Base-by-base conservation (phyloP, 192 early-diverging fungal genomes). In the Coemansia sp. region DNA sequence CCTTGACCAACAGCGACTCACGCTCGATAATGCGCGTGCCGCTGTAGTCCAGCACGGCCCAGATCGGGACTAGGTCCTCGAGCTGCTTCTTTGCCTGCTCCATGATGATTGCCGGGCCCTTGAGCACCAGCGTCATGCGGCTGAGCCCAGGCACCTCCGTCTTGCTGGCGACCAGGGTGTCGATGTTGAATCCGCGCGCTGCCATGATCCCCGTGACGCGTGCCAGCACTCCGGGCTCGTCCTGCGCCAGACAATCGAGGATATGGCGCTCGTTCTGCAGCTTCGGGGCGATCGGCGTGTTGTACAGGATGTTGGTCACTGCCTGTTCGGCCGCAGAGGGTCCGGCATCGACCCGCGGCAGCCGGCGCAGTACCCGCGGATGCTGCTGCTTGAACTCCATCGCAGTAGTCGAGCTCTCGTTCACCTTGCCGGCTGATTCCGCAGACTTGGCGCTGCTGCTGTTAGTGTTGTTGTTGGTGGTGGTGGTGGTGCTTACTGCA, bases 41-140 rank as follows among this genome's bases (percentile, higher is more conserved):
- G 17, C 94, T 92, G 85, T 97, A 98, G 75, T 99, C 95, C 64
- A 99, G 81, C 38, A 98, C 95, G 27, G 95, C 95, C 94, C 94
- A 98, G 14, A 99, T 92, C 22, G 94, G 95, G 23, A 98, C 94
- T 79, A 97, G 72, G 74, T 98, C 95, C 76, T 96, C 95, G 56
- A 98, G 81, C 85, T 97, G 95, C 64, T 91, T 84, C 69, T 88
- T 85, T 23, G 94, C 95, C 82, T 98, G 97, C 67, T 95, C 94
- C 68, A 98, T 89, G 47, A 85, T 84, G 13, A 79, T 84, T 17
- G 87, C 84, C 31, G 91, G 88, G 15, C 94, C 97, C 59, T 88
- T 88, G 50, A 98, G 79, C n/a, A 96, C 94, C 53, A 98, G 88
- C 14, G 95, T 98, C 93, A 96, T 97, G 54, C 97, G 86, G 67